Evolutionary conservation across 495 filamentous ascomycete genomes (phyloP), one percentile per base, ranked within the genome.

Genomic region (Hypoxylon rickii): DNA sequence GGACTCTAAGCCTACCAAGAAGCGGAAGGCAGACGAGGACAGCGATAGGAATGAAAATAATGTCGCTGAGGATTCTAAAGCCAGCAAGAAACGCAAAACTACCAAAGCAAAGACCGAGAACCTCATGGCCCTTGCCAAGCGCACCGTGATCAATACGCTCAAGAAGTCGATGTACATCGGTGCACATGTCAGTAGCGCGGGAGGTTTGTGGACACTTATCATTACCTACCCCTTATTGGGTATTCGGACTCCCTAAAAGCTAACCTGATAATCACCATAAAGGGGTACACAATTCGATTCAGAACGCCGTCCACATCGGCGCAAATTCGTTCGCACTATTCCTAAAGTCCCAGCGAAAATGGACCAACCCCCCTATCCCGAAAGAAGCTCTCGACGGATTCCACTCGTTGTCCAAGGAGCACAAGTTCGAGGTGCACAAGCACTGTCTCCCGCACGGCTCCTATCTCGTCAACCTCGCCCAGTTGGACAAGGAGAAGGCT

Each of bases 401-500:
- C 75, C 77, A 75, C 48, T 72, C 76, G 19, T 72, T 83, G 21
- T 90, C 87, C 58, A 72, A 76, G 29, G 77, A 88, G 57, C 84
- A 96, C 64, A 73, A 78, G 21, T 96, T 93, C 69, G 84, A 95
- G 64, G 80, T 84, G 11, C 70, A 66, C 76, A 79, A 72, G 26
- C 85, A 90, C 63, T 76, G 92, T 43, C 78, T 98, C 1, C 94
- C 94, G 0, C 94, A 98, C 68, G 94, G 93, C 36, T 96, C 90
- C 2, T 98, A 98, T 68, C 85, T 98, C 10, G 89, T 98, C 59
- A 98, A 98, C 67, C 86, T 97, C 20, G 94, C 94, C 1, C 89
- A 96, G 65, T 75, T 81, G 12, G 91, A 96, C 61, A 70, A 81
- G 21, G 79, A 77, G 15, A 96, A 94, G 64, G 86, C 90, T 15